A percentile compares a stretch with the other conserved stretches of the same genome.
These are phyloP conservation scores for Podospora didyma DNA, from an alignment of 495 filamentous ascomycete species.

Conservation along the genomic window DNA sequence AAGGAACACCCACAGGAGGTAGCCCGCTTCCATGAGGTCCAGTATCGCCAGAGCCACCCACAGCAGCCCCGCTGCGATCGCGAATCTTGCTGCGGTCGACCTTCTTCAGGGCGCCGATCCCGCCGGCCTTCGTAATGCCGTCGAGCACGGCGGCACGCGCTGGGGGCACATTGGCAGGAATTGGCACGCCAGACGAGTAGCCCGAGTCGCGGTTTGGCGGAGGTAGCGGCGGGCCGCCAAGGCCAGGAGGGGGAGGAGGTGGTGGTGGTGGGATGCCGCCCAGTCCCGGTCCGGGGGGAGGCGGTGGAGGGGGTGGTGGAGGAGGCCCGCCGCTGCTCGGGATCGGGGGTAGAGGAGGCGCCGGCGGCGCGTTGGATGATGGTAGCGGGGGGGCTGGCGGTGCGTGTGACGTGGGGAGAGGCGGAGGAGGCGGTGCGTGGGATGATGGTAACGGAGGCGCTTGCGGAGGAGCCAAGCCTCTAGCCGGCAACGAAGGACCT, in stretches of 20 bases:
- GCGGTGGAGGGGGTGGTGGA: constrained; percentile 39
- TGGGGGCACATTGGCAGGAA: constrained; percentile 49
- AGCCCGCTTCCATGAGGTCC: constrained; percentile 54
- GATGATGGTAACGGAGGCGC: constrained; percentile 39
- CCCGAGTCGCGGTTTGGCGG: constrained; percentile 60
- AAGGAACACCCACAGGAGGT: constrained; percentile 45
- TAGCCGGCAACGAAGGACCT: constrained; percentile 36
- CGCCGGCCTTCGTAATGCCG: constrained; percentile 74
- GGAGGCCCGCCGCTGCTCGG: constrained; percentile 28
- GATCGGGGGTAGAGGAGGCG: constrained; percentile 35
- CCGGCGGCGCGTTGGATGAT: constrained; percentile 26
- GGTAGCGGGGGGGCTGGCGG: constrained; percentile 39
- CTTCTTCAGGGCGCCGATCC: constrained; percentile 70
- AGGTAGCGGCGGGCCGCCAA: constrained; percentile 47
- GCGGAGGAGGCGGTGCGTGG: constrained; percentile 33
- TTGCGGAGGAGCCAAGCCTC: constrained; percentile 45
- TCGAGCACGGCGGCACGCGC: constrained; percentile 69
- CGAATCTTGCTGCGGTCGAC: constrained; percentile 71
- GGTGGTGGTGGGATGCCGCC: constrained; percentile 37
- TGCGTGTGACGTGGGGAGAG: constrained; percentile 22
- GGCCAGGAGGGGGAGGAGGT: constrained; percentile 48
- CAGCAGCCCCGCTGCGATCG: constrained; percentile 71
- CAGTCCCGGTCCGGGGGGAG: constrained; percentile 48
- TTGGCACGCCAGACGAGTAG: constrained; percentile 54
- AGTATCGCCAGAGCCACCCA: constrained; percentile 55